Evolutionary conservation across 1,139 yeast species (phyloP).

Genomic region (Magnusiomyces fungicola): DNA sequence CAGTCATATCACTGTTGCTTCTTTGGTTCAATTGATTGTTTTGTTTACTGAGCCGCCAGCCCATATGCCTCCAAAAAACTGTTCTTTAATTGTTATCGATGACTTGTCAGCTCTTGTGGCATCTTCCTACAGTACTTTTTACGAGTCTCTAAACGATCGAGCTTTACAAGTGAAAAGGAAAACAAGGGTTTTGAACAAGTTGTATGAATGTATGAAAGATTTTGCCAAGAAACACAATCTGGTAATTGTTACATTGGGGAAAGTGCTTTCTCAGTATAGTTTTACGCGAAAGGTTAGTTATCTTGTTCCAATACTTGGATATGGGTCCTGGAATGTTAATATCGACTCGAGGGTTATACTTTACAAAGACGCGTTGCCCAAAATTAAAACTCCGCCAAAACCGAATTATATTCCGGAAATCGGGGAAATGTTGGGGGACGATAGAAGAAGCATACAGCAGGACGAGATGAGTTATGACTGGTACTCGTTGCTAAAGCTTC

Average conservation of each 20-base stretch:
- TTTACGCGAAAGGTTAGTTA: background rate
- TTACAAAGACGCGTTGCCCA: slow-evolving; percentile 2
- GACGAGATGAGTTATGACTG: too few relatives aligned
- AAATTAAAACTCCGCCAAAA: too few relatives aligned
- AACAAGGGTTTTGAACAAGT: background rate
- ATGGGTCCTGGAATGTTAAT: background rate
- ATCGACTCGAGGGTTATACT: background rate
- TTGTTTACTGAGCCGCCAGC: background rate
- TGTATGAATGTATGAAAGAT: background rate
- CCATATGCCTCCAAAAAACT: slow-evolving; percentile 1
- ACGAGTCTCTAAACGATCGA: too few relatives aligned
- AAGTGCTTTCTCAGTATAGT: background rate
- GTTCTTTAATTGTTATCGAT: slow-evolving; percentile 1
- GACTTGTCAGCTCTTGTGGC: slow-evolving; percentile 1
- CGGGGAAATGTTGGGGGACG: too few relatives aligned
- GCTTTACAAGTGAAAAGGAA: background rate
- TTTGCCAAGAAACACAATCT: background rate
- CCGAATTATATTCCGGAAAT: too few relatives aligned
- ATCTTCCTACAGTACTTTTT: too few relatives aligned
- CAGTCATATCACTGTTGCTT: background rate
- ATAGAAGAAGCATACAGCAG: too few relatives aligned
- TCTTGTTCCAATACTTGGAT: background rate
- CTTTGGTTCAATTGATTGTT: background rate
- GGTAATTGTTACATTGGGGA: background rate
- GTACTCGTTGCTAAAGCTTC: background rate